Evolutionary conservation across 805 yeast genomes (phyloP).

Genomic region (Metschnikowia noctiluminum): DNA sequence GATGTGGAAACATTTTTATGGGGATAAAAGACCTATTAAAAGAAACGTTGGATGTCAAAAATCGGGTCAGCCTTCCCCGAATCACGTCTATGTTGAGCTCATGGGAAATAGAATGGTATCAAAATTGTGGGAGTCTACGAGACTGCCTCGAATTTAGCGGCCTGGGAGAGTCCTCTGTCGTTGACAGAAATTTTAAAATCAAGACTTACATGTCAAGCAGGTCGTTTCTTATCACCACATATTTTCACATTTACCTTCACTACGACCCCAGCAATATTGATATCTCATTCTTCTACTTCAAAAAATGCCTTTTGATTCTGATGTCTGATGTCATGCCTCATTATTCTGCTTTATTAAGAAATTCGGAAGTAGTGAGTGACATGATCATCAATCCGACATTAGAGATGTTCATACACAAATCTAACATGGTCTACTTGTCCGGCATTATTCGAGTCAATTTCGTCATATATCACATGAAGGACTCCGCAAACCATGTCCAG

Average conservation of each 20-base stretch:
- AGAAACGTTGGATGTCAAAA: slow-evolving; percentile 9
- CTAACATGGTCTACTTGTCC: slow-evolving; percentile 29
- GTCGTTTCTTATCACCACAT: slow-evolving; percentile 16
- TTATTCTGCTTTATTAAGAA: slow-evolving; percentile 15
- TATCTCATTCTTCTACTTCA: slow-evolving; percentile 15
- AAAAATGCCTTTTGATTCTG: slow-evolving; percentile 15
- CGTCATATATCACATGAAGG: slow-evolving; percentile 23
- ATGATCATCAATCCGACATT: slow-evolving; percentile 23
- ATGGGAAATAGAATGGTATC: slow-evolving; percentile 13
- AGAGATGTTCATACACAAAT: slow-evolving; percentile 26
- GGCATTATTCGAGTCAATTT: slow-evolving; percentile 31
- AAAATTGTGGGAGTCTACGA: slow-evolving; percentile 9
- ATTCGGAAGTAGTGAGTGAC: slow-evolving; percentile 19
- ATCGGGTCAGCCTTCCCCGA: slow-evolving; percentile 9
- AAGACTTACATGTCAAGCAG: slow-evolving; percentile 17
- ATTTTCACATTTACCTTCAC: slow-evolving; percentile 18
- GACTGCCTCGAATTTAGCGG: slow-evolving; percentile 8
- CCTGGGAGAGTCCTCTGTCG: neutral
- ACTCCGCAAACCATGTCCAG: slow-evolving; percentile 20
- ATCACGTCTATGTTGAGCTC: slow-evolving; percentile 9
- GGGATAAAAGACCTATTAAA: slow-evolving; percentile 6
- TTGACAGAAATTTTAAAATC: slow-evolving; percentile 16
- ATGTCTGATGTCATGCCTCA: slow-evolving; percentile 21
- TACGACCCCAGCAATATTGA: slow-evolving; percentile 13
- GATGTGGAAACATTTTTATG: slow-evolving; percentile 7